These are phyloP conservation scores for Citeromyces siamensis DNA, from an alignment of 1,139 yeast genomes.

Conservation along the genomic window DNA sequence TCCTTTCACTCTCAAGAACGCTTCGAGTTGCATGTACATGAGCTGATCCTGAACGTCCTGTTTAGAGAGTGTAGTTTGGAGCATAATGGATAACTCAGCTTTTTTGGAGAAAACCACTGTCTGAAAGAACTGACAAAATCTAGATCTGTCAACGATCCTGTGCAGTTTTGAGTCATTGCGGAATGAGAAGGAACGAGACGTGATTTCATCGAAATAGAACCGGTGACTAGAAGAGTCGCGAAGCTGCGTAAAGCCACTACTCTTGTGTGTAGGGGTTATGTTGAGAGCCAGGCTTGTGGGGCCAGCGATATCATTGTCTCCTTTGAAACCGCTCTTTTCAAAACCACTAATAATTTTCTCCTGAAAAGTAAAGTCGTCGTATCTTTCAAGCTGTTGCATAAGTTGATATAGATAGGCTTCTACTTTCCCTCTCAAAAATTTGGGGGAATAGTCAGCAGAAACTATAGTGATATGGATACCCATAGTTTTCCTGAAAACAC, in stretches of 20 bases:
- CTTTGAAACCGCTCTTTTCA: conserved; percentile 12
- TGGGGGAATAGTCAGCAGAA: conserved; percentile 29
- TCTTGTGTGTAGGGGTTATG: conserved; percentile 18
- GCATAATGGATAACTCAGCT: conserved; percentile 26
- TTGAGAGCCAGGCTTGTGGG: conserved; percentile 25
- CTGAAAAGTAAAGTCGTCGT: conserved; percentile 23
- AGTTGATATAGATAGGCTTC: conserved; percentile 31
- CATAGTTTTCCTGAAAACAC: conserved; percentile 33
- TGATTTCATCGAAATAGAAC: conserved; percentile 34
- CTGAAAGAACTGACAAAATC: conserved; percentile 18
- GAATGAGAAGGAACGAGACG: conserved; percentile 27
- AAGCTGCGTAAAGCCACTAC: conserved; percentile 3
- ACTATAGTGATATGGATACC: conserved; percentile 44
- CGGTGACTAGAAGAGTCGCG: conserved; percentile 24
- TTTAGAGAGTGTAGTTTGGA: conserved; percentile 21
- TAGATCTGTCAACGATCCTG: conserved; percentile 17
- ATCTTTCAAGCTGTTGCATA: conserved; percentile 15
- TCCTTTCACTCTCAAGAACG: conserved; percentile 29
- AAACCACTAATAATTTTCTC: conserved; percentile 22
- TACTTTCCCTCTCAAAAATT: conserved; percentile 26
- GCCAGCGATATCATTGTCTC: conserved; percentile 15
- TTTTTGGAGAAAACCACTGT: conserved; percentile 22
- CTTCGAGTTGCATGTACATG: conserved; percentile 25
- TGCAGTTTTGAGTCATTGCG: conserved; percentile 17
- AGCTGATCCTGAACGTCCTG: conserved; percentile 21